phyloP scores from a whole-genome alignment of 345 rosid species.

The Mangifera indica region DNA sequence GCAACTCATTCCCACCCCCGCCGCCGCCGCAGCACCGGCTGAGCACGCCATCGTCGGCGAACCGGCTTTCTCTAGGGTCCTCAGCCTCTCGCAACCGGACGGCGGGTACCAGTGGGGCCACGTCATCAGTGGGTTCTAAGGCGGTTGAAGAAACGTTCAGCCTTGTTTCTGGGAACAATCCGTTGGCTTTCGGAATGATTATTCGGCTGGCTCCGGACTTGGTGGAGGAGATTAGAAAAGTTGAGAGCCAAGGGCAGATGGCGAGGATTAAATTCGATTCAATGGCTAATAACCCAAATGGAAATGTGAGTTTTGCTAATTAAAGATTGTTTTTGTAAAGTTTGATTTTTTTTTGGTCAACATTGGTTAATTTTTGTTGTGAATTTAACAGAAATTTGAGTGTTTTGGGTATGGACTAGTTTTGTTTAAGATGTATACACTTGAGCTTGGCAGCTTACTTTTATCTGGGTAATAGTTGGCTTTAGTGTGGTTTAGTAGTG shows the following conservation, averaged over 20 bases:
- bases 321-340: neutral
- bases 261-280: constrained; percentile 91
- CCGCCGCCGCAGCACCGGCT: constrained; percentile 32
- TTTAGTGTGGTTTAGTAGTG: neutral
- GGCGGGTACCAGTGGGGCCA: neutral
- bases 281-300: constrained; percentile 50
- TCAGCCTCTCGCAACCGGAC: constrained; percentile 28
- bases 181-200: constrained; percentile 71
- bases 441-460: constrained; percentile 6
- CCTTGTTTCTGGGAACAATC: constrained; percentile 58
- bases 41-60: constrained; percentile 25
- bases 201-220: constrained; percentile 77
- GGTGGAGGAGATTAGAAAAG: constrained; percentile 83
- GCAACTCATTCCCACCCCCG: constrained; percentile 48
- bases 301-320: constrained; percentile 63
- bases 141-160: constrained; percentile 67
- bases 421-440: constrained; percentile 10
- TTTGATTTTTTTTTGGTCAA: no score
- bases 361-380: no score
- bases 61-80: constrained; percentile 24
- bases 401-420: neutral
- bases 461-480: constrained; percentile 3
- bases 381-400: neutral
- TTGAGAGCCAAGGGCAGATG: constrained; percentile 66
- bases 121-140: constrained; percentile 14